Percentiles rank a stretch among this genome's conserved stretches.
phyloP scores from a whole-genome alignment of 108 stramenopile species.

The Fragilaria radians region DNA sequence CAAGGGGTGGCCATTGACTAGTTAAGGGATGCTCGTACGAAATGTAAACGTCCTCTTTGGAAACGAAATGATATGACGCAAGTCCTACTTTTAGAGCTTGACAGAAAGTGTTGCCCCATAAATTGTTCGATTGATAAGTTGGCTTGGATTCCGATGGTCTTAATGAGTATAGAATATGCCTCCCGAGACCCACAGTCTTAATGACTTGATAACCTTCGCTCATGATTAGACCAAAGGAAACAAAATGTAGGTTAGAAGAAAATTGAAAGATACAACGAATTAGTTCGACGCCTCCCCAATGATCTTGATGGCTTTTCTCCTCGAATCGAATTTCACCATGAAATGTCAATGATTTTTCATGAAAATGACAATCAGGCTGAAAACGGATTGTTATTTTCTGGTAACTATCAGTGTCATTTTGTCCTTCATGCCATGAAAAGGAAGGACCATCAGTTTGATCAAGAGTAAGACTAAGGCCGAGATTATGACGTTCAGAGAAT shows the following conservation, averaged over 20 bases:
- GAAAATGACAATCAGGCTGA: slow-evolving; percentile 40
- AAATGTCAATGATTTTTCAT: slow-evolving; percentile 43
- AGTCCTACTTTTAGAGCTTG: slow-evolving; percentile 58
- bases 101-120: slow-evolving; percentile 70
- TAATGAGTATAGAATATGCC: neutral
- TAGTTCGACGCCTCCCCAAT: slow-evolving; percentile 12
- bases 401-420: slow-evolving; percentile 12
- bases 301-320: neutral
- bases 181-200: slow-evolving; percentile 1
- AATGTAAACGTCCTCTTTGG: slow-evolving; percentile 41
- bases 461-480: neutral
- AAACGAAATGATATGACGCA: slow-evolving; percentile 70
- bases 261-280: slow-evolving; percentile 46
- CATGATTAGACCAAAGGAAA: slow-evolving; percentile 29
- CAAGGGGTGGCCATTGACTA: slow-evolving; percentile 51
- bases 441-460: slow-evolving; percentile 1
- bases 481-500: neutral
- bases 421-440: slow-evolving; percentile 9
- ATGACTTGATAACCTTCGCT: neutral
- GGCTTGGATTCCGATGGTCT: slow-evolving; percentile 12
- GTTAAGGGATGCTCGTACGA: slow-evolving; percentile 57
- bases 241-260: slow-evolving; percentile 35
- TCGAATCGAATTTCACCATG: slow-evolving; percentile 25
- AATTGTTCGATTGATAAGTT: slow-evolving; percentile 24
- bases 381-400: slow-evolving; percentile 12